Evolutionary conservation across 352 stramenopile species (phyloP), one percentile per base, ranked within the genome.

Genomic region (Phytopythium chamaehyphon): DNA sequence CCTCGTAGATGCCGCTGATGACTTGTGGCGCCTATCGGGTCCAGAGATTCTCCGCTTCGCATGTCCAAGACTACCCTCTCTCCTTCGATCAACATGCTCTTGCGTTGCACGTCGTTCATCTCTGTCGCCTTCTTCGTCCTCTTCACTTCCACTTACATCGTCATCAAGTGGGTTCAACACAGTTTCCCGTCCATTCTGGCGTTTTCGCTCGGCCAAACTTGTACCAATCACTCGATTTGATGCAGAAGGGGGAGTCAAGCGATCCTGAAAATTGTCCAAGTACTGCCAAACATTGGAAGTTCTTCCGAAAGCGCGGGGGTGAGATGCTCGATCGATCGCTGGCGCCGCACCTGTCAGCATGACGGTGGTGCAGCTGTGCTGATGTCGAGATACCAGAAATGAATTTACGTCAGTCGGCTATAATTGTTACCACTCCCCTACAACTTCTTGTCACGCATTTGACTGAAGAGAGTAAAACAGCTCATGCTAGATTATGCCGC

Each of bases 241-340:
- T 2, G 46, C 8, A 2, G 42, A 18, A 11, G 40, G 40, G 14
- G 57, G 57, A 9, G 71, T 76, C 31, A 61, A 57, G 2, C 66
- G 69, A 28, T 77, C 64, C 21, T 86, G 71, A 6, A 84, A 57
- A 0, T 57, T 45, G 38, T 86, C 72, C 55, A 87, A 47, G 54
- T 88, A 88, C 57, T 86, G 73, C 77, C 77, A 88, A 21, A 88
- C 61, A 36, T 88, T 88, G 9, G 77, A 88, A 11, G 77, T 84
- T 11, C 77, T 71, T 0, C 77, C 77, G 42, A 88, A 88, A 1
- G 75, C 62, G 18, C 76, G 74, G 2, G 74, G 73, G 5, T 66
- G 57, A 4, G 62, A 62, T 8, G 42, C 51, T 6, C 54, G 9
- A 22, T 10, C 38, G 14, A 43, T 46, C 23, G 43, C 40, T 19